Evolutionary conservation across 805 yeast genomes (phyloP).

Genomic region (Cyberlindnera petersonii): DNA sequence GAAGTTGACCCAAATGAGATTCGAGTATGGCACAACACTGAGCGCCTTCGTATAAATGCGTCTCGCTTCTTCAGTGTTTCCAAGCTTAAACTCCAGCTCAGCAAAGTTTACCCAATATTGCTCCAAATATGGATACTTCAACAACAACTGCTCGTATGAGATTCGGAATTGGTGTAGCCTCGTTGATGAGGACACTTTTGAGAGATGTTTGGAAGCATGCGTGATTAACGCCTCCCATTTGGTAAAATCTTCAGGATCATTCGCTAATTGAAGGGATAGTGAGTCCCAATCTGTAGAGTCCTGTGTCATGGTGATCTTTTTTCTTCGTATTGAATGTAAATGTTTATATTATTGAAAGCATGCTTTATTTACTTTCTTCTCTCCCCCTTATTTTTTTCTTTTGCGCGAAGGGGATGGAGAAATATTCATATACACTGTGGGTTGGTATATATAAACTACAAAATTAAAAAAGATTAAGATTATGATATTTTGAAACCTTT

Average conservation of each 20-base stretch:
- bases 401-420: too few species aligned
- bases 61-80: constrained; percentile 36
- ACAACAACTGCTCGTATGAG: constrained; percentile 41
- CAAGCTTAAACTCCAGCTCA: constrained; percentile 41
- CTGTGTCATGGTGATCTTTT: constrained; percentile 7
- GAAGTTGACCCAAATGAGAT: constrained; percentile 49
- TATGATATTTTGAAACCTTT: too few species aligned
- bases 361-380: too few species aligned
- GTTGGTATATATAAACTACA: too few species aligned
- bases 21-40: constrained; percentile 38
- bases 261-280: constrained; percentile 18
- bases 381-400: too few species aligned
- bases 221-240: constrained; percentile 38
- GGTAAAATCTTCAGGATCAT: constrained; percentile 33
- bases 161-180: constrained; percentile 34
- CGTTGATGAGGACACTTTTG: constrained; percentile 32
- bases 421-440: too few species aligned
- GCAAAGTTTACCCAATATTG: constrained; percentile 60
- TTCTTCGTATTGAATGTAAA: too few species aligned
- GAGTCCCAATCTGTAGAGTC: constrained; percentile 17
- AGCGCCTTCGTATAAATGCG: constrained; percentile 39
- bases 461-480: too few species aligned
- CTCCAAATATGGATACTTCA: constrained; percentile 45
- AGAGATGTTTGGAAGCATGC: constrained; percentile 32
- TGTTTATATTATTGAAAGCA: too few species aligned